Evolutionary conservation across 1,139 yeast genomes (phyloP), one percentile per base, ranked within the genome.

Genomic region (Trichomonascaceae sp.): DNA sequence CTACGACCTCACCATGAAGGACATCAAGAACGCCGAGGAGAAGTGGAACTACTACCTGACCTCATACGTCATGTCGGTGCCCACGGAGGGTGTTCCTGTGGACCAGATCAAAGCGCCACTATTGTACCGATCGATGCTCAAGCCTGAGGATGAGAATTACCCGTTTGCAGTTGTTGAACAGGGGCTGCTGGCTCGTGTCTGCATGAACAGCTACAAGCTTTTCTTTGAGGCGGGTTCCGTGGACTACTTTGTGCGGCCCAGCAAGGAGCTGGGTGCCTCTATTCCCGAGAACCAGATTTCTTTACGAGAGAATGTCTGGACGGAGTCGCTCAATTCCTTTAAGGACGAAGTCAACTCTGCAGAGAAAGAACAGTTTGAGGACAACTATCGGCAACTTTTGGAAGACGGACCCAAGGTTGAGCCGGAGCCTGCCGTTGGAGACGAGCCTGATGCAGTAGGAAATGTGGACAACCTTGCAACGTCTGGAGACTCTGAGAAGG

Each of bases 51-150:
- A 89, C 57, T 89, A 92, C 52, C 70, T 89, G 35, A 89, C 97
- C 0, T 80, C 93, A 32, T 89, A 79, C 56, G 72, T 89, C 32
- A 79, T 89, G 82, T 79, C 94, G 4, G 93, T 84, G 48, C 97
- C 98, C 27, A 89, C 99, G 2, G 98, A 89, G 57, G 97, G 97
- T 22, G 80, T 92, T 16, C 76, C 87, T n/a, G 74, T 82, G 27
- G 51, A 47, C 26, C 47, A 47, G 38, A 45, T 55, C 39, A 49
- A 51, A 36, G 39, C 58, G 27, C 59, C 60, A 8, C 37, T 55
- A 33, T 39, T 53, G 35, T 45, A 46, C 35, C 48, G 58, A 17
- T 39, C 50, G 8, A 36, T 51, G 35, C 45, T 47, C 26, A 76
- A 71, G 43, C 76, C 69, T n/a, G 70, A 79, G 31, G 78, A 72